Conservation (phyloP, 306 rosid genomes). For the Elaeagnus macrophylla region DNA sequence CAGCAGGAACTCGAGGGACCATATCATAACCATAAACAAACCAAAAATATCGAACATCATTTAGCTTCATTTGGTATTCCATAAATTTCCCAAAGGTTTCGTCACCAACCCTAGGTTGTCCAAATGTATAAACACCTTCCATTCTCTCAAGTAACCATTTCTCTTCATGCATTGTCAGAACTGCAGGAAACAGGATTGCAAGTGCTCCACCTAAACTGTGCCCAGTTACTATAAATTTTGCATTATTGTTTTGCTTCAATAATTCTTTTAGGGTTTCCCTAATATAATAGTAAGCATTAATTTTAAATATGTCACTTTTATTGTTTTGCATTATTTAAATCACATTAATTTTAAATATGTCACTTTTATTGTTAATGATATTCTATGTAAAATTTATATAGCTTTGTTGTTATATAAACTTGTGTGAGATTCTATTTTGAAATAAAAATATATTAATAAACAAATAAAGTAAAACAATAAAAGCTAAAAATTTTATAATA, state of each 20-base stretch:
- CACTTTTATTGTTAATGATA: too few relatives aligned
- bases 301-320: too few relatives aligned
- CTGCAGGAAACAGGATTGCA: conserved; percentile 36
- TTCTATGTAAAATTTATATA: too few relatives aligned
- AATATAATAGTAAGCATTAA: conserved; percentile 2
- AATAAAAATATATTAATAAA: too few relatives aligned
- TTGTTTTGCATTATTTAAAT: too few relatives aligned
- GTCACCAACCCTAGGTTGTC: conserved; percentile 78
- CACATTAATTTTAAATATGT: too few relatives aligned
- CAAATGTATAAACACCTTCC: conserved; percentile 64
- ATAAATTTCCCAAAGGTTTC: conserved; percentile 32
- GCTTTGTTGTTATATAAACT: too few relatives aligned
- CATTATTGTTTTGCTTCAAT: conserved; percentile 18
- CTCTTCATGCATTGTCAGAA: conserved; percentile 46
- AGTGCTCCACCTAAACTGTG: conserved; percentile 70
- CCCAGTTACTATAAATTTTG: conserved; percentile 51
- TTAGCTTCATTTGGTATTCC: conserved; percentile 27
- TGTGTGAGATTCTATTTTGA: too few relatives aligned
- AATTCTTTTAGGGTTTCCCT: conserved; percentile 30
- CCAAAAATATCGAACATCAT: conserved; percentile 35
- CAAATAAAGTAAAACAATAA: too few relatives aligned
- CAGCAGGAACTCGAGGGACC: conserved; percentile 61
- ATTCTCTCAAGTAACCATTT: conserved; percentile 39
- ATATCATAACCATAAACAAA: conserved; percentile 61
- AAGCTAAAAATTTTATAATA: too few relatives aligned